Percentiles rank a stretch among this genome's conserved stretches.
Evolutionary conservation across 2,329 filamentous ascomycete genomes (phyloP).

Genomic region (Fusarium sp.): DNA sequence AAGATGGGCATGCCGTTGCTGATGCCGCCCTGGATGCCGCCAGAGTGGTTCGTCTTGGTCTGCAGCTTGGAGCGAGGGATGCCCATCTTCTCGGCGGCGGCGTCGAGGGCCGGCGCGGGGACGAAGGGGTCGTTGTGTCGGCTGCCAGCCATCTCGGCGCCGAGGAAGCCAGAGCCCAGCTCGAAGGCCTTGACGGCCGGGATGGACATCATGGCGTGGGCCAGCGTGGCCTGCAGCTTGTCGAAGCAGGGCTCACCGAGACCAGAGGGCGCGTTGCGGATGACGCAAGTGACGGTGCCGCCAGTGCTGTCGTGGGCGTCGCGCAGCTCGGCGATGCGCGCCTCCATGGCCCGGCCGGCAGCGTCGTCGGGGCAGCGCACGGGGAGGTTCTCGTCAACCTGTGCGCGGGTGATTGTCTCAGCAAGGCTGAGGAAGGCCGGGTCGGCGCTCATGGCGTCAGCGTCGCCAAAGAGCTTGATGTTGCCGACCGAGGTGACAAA

Average conservation of each 20-base stretch:
- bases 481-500: slow-evolving; percentile 87
- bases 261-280: slow-evolving; percentile 84
- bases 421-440: slow-evolving; percentile 82
- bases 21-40: slow-evolving; percentile 95
- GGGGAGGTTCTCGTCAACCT: slow-evolving; percentile 85
- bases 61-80: slow-evolving; percentile 65
- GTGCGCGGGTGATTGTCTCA: slow-evolving; percentile 61
- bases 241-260: slow-evolving; percentile 95
- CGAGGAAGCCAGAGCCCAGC: slow-evolving; percentile 90
- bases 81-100: slow-evolving; percentile 57
- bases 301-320: slow-evolving; percentile 90
- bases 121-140: slow-evolving; percentile 82
- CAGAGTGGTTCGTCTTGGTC: slow-evolving; percentile 94
- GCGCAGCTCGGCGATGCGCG: slow-evolving; percentile 79
- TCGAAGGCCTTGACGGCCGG: slow-evolving; percentile 97
- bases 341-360: slow-evolving; percentile 77
- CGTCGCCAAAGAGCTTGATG: slow-evolving; percentile 50
- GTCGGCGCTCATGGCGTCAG: slow-evolving; percentile 71
- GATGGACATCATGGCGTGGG: slow-evolving; percentile 94
- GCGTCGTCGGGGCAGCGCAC: slow-evolving; percentile 83
- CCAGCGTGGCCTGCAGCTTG: slow-evolving; percentile 91
- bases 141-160: slow-evolving; percentile 87
- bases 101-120: slow-evolving; percentile 54
- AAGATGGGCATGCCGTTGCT: slow-evolving; percentile 93
- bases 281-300: slow-evolving; percentile 93